Percentiles rank a stretch among this genome's conserved stretches.
Conservation (phyloP, 495 filamentous ascomycete species). For the Penicillium longicatenatum region DNA sequence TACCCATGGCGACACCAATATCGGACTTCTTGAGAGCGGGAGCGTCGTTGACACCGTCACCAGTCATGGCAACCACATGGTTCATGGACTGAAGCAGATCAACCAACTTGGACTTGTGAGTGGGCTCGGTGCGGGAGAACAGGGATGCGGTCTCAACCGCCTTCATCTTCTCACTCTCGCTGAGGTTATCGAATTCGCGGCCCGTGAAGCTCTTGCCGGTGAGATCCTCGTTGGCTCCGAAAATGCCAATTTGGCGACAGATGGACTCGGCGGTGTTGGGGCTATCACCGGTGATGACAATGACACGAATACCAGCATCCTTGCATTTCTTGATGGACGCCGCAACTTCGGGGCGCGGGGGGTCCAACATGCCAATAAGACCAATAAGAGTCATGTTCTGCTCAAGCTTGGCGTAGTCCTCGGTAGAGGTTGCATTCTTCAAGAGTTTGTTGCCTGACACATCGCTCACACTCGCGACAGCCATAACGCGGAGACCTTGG, state of each 20-base stretch:
- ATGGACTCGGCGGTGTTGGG: constrained; percentile 97
- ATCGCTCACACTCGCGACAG: constrained; percentile 78
- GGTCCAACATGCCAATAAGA: constrained; percentile 95
- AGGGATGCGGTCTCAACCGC: constrained; percentile 85
- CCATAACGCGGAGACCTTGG: constrained; percentile 91
- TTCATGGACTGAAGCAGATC: constrained; percentile 91
- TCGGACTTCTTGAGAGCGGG: constrained; percentile 98
- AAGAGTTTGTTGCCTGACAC: constrained; percentile 69
- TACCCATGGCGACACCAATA: constrained; percentile 99
- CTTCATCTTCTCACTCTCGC: constrained; percentile 72
- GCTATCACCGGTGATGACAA: constrained; percentile 98
- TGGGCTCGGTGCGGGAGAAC: constrained; percentile 96
- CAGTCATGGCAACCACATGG: constrained; percentile 99
- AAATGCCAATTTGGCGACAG: constrained; percentile 95
- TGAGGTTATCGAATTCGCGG: constrained; percentile 88
- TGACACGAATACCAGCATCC: constrained; percentile 91
- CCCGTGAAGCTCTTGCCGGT: constrained; percentile 93
- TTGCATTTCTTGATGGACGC: constrained; percentile 85
- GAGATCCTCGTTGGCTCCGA: constrained; percentile 78
- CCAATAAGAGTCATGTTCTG: constrained; percentile 92
- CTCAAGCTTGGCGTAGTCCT: constrained; percentile 84
- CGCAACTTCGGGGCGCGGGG: constrained; percentile 91
- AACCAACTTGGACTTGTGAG: constrained; percentile 93
- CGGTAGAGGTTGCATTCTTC: constrained; percentile 73
- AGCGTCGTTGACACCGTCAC: constrained; percentile 98